Evolutionary conservation across 169 alveolate genomes (phyloP), one percentile per base, ranked within the genome.

Genomic region (Amoebophrya sp.): DNA sequence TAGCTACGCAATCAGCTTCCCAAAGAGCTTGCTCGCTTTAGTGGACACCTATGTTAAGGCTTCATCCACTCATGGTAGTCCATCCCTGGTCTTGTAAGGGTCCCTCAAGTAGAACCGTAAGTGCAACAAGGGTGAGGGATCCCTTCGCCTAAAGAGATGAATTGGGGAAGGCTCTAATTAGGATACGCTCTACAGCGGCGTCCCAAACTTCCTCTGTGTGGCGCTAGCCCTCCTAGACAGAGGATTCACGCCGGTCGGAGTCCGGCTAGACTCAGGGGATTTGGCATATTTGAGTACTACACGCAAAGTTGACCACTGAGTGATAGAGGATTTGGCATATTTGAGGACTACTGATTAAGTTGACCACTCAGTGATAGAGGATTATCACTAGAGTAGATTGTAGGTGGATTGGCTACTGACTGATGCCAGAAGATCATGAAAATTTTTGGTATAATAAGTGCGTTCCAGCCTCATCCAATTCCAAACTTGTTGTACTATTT

Each of bases 261-360:
- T 97, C 38, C 95, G 99, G 92, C 93, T 97, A 54, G 99, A 97
- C 94, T 95, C 97, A 26, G 99, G 99, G 18, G 98, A 97, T 93
- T 94, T 97, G 40, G 95, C 97, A 14, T 94, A 94, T 29, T 94
- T 96, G 18, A 78, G 94, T 93, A 38, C 18, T 92, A 3, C 1
- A 53, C 1, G 91, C 65, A 18, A 47, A 12, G 18, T 47, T 12
- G 65, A 47, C 65, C 18, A 12, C 65, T 47, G 6, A 12, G 65
- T 47, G 29, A 47, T 47, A 18, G 29, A 12, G 18, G 65, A 47
- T 47, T 47, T 47, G n/a, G n/a, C n/a, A n/a, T n/a, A n/a, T n/a
- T n/a, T n/a, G n/a, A n/a, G n/a, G n/a, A n/a, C n/a, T n/a, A n/a
- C n/a, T n/a, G n/a, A n/a, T n/a, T n/a, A n/a, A n/a, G n/a, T n/a